phyloP scores from a whole-genome alignment of 192 early-diverging fungal species.

The Coemansia sp. region DNA sequence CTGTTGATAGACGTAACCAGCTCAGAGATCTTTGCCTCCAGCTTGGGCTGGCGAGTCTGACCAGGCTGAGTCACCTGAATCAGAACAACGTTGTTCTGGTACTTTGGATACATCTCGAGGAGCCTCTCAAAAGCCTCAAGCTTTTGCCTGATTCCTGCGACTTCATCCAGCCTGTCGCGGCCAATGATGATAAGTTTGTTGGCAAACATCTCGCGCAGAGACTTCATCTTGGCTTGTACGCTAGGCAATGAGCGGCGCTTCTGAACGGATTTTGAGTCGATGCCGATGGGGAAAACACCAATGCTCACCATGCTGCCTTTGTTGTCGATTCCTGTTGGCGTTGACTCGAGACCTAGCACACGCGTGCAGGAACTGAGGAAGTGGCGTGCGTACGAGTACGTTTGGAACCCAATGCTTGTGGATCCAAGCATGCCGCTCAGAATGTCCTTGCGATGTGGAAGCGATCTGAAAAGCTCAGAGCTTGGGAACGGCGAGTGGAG shows the following conservation, averaged over 20 bases:
- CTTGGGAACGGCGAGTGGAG: conserved; percentile 95
- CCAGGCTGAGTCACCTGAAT: conserved; percentile 96
- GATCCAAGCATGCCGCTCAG: conserved; percentile 86
- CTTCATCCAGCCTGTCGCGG: conserved; percentile 92
- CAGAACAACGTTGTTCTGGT: conserved; percentile 85
- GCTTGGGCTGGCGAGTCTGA: conserved; percentile 61
- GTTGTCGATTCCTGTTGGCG: conserved; percentile 85
- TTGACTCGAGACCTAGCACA: conserved; percentile 89
- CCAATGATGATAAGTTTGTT: conserved; percentile 94
- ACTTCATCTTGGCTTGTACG: conserved; percentile 77
- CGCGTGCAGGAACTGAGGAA: conserved; percentile 92
- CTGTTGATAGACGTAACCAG: conserved; percentile 93
- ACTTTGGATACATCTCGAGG: conserved; percentile 85
- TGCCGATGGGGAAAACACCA: conserved; percentile 97
- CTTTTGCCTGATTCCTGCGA: conserved; percentile 94
- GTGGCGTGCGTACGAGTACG: conserved; percentile 92
- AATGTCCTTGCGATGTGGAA: conserved; percentile 81
- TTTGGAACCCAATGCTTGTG: conserved; percentile 96
- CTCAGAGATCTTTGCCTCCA: conserved; percentile 87
- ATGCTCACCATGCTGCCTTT: conserved; percentile 74
- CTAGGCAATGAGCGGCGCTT: conserved; percentile 59
- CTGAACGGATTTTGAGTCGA: conserved; percentile 78
- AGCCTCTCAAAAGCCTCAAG: conserved; percentile 94
- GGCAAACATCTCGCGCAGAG: conserved; percentile 78
- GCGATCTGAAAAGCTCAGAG: conserved; percentile 89